Percentiles rank a stretch among this genome's conserved stretches.
These are phyloP conservation scores for Sungouiella blattae DNA, from an alignment of 805 yeast genomes.

Conservation along the genomic window DNA sequence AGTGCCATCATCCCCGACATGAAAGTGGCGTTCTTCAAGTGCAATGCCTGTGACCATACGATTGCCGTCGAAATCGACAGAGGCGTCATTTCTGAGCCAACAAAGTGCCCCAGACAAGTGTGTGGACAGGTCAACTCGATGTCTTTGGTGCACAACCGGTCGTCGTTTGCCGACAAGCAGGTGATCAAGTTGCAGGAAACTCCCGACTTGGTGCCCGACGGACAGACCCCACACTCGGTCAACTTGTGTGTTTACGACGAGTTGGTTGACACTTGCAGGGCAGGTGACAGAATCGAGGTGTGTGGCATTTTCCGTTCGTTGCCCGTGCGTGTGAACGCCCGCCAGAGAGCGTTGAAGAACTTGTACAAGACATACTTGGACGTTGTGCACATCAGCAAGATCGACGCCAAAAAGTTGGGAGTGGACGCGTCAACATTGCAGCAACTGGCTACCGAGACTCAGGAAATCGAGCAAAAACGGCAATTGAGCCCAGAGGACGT, in stretches of 20 bases:
- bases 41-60: conserved; percentile 93
- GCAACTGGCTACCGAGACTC: conserved; percentile 58
- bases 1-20: conserved; percentile 95
- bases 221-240: conserved; percentile 97
- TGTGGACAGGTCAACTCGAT: conserved; percentile 84
- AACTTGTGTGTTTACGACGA: conserved; percentile 94
- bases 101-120: conserved; percentile 83
- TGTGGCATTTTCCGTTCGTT: conserved; percentile 93
- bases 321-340: conserved; percentile 84
- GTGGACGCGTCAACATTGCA: conserved; percentile 68
- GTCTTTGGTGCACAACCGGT: conserved; percentile 88
- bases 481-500: conserved; percentile 68
- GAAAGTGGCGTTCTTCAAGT: conserved; percentile 95
- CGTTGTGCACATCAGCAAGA: conserved; percentile 87
- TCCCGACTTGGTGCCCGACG: conserved; percentile 94
- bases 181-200: conserved; percentile 92
- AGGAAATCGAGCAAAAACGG: conserved; percentile 75
- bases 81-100: conserved; percentile 91
- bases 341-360: conserved; percentile 77
- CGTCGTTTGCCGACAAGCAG: conserved; percentile 92
- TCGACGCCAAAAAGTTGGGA: conserved; percentile 77
- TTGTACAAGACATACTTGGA: conserved; percentile 91
- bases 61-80: conserved; percentile 89
- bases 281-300: conserved; percentile 95
- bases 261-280: conserved; percentile 87